Base-by-base conservation (phyloP, 768 basidiomycete genomes). In the Boletellus ananas region DNA sequence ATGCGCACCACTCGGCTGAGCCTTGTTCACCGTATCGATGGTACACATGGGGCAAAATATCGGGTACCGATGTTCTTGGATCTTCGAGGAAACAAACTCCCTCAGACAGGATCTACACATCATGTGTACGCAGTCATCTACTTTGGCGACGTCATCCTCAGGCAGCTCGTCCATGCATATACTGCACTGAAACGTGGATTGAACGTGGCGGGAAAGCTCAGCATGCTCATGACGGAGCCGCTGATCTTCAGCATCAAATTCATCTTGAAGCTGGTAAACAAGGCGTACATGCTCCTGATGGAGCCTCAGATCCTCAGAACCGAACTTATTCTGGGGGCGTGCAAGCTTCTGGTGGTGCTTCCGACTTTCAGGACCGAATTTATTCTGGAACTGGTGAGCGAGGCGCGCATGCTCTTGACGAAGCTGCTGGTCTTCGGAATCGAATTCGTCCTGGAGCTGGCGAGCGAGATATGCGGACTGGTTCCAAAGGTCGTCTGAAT, bases 1-100 rank as follows among this genome's bases (percentile, higher is more conserved):
- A 29, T 42, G 51, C 70, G 53, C 61, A 73, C 74, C 67, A 39
- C 65, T 63, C n/a, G 68, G 68, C 14, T 61, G 57, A 12, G 31
- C 12, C 8, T 54, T 49, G 13, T 61, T 50, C 10, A 54, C 58
- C 27, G 65, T 59, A 14, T 69, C 61, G 13, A 45, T 36, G 6
- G 69, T 64, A 51, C 85, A 87, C 29, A 75, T 57, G 1, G 85
- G 85, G 62, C 85, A 87, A 12, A 76, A 58, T 27, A 87, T 77
- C 4, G 85, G 85, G 42, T 76, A 85, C 10, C 73, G 74, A 45
- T 73, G 74, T 34, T 81, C 79, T 14, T 70, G 67, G 17, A 86
- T 69, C 62, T 76, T 77, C 6, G 74, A 67, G 27, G 56, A 56
- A 12, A 78, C 65, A 44, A 78, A 75, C 4, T 51, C 54, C 47